phyloP scores from a whole-genome alignment of 176 grass and related monocot species.

The Aegilops bicornis region DNA sequence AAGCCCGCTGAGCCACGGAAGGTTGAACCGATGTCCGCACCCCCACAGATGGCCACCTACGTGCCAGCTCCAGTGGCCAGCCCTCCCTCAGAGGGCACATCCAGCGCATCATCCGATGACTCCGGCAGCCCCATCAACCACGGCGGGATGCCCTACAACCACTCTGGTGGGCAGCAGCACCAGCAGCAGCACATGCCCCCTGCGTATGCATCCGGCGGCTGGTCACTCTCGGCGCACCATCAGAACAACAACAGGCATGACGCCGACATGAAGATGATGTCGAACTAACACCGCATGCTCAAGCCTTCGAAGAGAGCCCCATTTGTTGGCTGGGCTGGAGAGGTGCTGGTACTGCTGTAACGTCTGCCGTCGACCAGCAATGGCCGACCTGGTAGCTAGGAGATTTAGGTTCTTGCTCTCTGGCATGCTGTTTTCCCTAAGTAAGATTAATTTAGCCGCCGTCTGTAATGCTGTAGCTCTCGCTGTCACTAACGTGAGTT shows the following conservation, averaged over 20 bases:
- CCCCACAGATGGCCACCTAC: conserved; percentile 60
- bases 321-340: conserved; percentile 32
- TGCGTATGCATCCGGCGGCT: conserved; percentile 52
- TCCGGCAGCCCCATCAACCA: conserved; percentile 78
- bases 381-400: conserved; percentile 34
- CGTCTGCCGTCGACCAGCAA: background rate
- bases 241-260: conserved; percentile 66
- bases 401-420: conserved; percentile 50
- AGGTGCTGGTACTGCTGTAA: conserved; percentile 24
- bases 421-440: conserved; percentile 6
- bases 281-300: conserved; percentile 45
- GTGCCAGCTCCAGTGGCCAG: conserved; percentile 52
- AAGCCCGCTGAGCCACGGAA: conserved; percentile 71
- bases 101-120: conserved; percentile 69
- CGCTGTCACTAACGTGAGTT: conserved; percentile 30
- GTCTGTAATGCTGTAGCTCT: conserved; percentile 36
- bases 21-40: conserved; percentile 57
- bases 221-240: conserved; percentile 71
- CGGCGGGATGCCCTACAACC: conserved; percentile 44
- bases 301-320: conserved; percentile 12
- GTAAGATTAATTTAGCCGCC: conserved; percentile 51
- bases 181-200: conserved; percentile 68
- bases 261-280: conserved; percentile 88
- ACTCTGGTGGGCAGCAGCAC: conserved; percentile 58
- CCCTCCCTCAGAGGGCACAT: conserved; percentile 71